Evolutionary conservation across 306 rosid species (phyloP), one percentile per base, ranked within the genome.

Genomic region (Echinosophora koreensis): DNA sequence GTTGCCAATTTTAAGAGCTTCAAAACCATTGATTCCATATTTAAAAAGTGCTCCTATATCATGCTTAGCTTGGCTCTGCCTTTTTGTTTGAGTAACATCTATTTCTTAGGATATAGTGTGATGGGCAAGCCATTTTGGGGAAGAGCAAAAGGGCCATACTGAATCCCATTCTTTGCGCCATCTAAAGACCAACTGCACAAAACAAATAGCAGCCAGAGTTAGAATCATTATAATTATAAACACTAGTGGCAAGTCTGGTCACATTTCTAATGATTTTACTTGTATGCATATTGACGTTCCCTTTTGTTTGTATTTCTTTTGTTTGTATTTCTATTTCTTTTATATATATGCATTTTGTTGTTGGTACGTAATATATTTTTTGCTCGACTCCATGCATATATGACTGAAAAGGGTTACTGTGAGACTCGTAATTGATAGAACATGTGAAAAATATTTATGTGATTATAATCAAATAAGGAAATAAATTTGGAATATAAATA

Each of bases 131-230:
- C 98, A 77, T 90, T 88, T 27, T 82, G 88, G 66, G 98, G 98
- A 81, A 95, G 93, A 7, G 90, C 94, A 87, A 95, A 95, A 51
- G 98, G 98, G 2, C 92, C 98, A 82, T 95, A 95, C 32, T 95
- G 98, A 49, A 92, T 87, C 15, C 97, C 98, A 83, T 84, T 87
- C 63, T 89, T 85, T 42, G 62, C 83, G 52, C 96, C 96, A n/a
- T 60, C 84, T 17, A 78, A 30, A 35, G 83, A 72, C 98, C 98
- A 95, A 77, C 97, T 91, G 83, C 93, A 85, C 7, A 59, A 71
- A 67, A 51, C 50, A 30, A 76, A 64, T 16, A 59, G 38, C 13
- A 58, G 0, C 8, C 7, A 60, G 5, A 10, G 2, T 57, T 38
- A 73, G 39, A 52, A 74, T 14, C 38, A 13, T 69, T 60, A 22